Evolutionary conservation across 371 early-diverging fungal species (phyloP), one percentile per base, ranked within the genome.

Genomic region (Mucor mucedo): DNA sequence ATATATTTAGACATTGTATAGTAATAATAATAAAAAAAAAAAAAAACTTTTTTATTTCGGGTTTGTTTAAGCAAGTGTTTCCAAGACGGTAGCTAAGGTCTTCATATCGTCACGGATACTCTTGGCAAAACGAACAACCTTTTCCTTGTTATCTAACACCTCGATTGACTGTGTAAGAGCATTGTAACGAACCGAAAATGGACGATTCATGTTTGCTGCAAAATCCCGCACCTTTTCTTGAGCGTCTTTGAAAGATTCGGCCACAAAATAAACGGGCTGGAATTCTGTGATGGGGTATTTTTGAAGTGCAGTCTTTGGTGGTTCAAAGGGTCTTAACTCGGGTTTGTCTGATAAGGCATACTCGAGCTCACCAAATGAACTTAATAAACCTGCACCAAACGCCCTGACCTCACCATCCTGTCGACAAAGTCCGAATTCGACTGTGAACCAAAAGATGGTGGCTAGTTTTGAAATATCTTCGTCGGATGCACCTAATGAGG

Each of bases 291-390:
- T 94, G 27, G 97, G 96, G 77, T 95, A 98, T 73, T 88, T 87
- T 62, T 90, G 91, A 11, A 86, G 55, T 0, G 95, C 91, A 28
- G 94, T 89, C 70, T 86, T 85, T 50, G 83, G 80, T 14, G 96
- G 95, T 64, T 96, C 95, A 69, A 98, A 96, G 3, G 94, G 86
- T 40, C 80, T 77, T 50, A 83, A 71, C 71, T 93, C 88, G 28
- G 97, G 95, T 70, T 94, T 88, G 56, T 89, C 91, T 8, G 91
- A 83, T 50, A 96, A 69, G 40, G 84, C 80, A 71, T 96, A 95
- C 78, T 95, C 95, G 35, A 98, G 80, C 80, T 98, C 98, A 69
- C 97, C 98, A 83, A 93, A 95, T n/a, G 95, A 95, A 57, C 94
- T 93, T 63, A 98, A 78, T 54, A 98, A 66, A 38, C 98, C 98